Conservation (phyloP, 768 basidiomycete species). For the Mycena pura region DNA sequence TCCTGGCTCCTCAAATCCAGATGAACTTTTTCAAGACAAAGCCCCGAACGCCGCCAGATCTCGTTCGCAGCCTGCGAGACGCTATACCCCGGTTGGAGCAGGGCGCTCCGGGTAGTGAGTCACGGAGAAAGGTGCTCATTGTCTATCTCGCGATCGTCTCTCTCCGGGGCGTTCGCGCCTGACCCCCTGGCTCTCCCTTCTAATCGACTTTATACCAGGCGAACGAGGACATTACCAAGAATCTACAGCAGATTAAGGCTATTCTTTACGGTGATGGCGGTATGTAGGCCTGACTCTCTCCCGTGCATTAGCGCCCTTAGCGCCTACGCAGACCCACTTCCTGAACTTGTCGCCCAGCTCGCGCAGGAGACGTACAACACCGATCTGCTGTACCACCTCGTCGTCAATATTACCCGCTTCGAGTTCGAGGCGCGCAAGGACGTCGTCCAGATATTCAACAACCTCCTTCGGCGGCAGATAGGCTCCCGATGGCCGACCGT, state of each 20-base stretch:
- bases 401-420: conserved; percentile 82
- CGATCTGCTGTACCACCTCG: conserved; percentile 82
- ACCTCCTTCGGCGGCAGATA: conserved; percentile 89
- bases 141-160: neutral
- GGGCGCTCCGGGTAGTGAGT: conserved; percentile 76
- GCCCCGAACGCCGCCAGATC: conserved; percentile 84
- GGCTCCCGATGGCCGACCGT: conserved; percentile 96
- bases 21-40: conserved; percentile 99
- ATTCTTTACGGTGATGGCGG: conserved; percentile 90
- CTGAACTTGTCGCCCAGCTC: conserved; percentile 91
- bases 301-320: conserved; percentile 11
- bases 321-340: conserved; percentile 67
- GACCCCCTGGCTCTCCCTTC: conserved; percentile 4
- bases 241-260: conserved; percentile 87
- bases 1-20: conserved; percentile 36
- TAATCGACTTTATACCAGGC: conserved; percentile 56
- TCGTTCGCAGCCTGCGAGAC: conserved; percentile 83
- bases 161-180: neutral
- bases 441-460: conserved; percentile 87
- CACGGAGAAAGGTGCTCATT: conserved; percentile 71
- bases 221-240: conserved; percentile 88
- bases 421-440: conserved; percentile 95
- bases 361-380: conserved; percentile 95
- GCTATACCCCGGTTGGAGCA: conserved; percentile 78
- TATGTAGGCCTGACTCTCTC: conserved; percentile 40